phyloP scores from a whole-genome alignment of 495 filamentous ascomycete species.

The Cercophora newfieldiana region DNA sequence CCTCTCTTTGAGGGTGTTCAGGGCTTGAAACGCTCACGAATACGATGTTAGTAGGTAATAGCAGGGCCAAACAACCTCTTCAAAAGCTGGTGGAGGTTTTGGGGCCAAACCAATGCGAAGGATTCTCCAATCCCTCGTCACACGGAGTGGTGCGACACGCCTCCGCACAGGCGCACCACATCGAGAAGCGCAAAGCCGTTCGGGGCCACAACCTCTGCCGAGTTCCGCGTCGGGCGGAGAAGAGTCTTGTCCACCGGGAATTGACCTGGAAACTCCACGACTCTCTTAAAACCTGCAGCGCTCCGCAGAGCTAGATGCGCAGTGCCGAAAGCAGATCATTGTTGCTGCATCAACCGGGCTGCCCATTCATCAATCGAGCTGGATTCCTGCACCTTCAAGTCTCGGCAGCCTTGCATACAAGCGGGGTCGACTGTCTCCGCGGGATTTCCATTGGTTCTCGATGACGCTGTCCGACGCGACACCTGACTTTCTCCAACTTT shows the following conservation, averaged over 20 bases:
- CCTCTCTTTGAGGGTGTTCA: too few species aligned
- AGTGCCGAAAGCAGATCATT: background rate
- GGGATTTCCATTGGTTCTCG: background rate
- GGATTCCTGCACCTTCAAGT: background rate
- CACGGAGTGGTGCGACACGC: too few species aligned
- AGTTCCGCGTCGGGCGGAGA: background rate
- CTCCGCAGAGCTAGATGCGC: background rate
- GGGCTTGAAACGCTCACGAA: too few species aligned
- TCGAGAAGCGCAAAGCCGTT: background rate
- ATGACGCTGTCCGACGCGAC: background rate
- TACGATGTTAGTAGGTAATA: too few species aligned
- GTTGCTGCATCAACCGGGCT: background rate
- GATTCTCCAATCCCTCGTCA: too few species aligned
- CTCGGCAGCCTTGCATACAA: conserved; percentile 14
- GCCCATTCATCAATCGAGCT: background rate
- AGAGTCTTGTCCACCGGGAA: background rate
- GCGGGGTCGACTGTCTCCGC: conserved; percentile 11
- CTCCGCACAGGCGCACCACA: background rate
- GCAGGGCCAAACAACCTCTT: too few species aligned
- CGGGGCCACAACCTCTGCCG: background rate
- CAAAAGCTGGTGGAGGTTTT: too few species aligned
- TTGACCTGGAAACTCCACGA: background rate
- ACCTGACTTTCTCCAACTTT: conserved; percentile 14
- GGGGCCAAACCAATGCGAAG: too few species aligned
- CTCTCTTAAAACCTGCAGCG: background rate